Conservation (phyloP, 441 rosid genomes). For the Brassica hybrid region DNA sequence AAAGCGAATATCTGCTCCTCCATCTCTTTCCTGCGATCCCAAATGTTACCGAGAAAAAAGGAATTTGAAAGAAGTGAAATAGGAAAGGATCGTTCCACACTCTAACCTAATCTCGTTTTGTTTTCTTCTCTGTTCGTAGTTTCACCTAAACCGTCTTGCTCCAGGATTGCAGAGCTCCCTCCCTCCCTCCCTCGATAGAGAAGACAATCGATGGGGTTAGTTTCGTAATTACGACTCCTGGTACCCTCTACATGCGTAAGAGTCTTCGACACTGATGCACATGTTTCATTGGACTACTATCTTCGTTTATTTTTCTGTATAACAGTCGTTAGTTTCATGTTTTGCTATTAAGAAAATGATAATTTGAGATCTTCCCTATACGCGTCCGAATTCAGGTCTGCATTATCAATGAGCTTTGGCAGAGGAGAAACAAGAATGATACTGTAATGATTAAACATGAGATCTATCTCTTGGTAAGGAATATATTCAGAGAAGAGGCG, state of each 20-base stretch:
- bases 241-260: neutral
- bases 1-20: constrained; percentile 62
- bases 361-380: neutral
- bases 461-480: neutral
- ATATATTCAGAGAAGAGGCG: neutral
- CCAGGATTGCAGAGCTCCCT: neutral
- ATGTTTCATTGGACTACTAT: no score
- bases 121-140: constrained; percentile 2
- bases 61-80: neutral
- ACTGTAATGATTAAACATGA: neutral
- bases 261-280: neutral
- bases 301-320: neutral
- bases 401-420: neutral
- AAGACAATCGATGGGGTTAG: constrained; percentile 24
- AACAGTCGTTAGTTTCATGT: neutral
- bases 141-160: constrained; percentile 15
- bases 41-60: neutral
- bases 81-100: neutral
- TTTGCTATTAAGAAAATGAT: neutral
- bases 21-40: constrained; percentile 49
- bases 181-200: constrained; percentile 17
- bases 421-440: neutral
- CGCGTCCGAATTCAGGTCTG: neutral
- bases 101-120: constrained; percentile 8
- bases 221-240: neutral